Conservation (phyloP, 1,284 basidiomycete species). For the Macrocystidia cucumis region DNA sequence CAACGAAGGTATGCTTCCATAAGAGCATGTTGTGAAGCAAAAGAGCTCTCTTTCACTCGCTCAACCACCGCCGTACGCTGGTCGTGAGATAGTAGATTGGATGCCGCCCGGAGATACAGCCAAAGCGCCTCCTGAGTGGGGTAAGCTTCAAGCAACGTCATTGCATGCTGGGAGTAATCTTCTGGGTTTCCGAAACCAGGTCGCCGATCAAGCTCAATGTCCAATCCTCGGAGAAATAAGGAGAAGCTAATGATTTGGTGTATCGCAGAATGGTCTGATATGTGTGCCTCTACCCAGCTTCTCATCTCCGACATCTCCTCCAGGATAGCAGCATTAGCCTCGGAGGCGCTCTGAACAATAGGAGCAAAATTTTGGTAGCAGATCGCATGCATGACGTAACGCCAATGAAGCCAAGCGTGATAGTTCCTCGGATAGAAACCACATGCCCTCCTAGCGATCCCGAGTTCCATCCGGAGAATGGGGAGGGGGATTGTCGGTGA, state of each 20-base stretch:
- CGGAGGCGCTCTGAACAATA: constrained; percentile 5
- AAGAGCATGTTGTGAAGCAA: too few relatives aligned
- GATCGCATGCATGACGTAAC: constrained; percentile 31
- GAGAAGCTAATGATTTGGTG: constrained; percentile 28
- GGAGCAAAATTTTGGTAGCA: too few relatives aligned
- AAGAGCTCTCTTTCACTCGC: too few relatives aligned
- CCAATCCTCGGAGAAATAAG: neutral
- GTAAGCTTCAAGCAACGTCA: constrained; percentile 37
- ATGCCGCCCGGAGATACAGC: constrained; percentile 40
- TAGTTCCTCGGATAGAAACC: constrained; percentile 61
- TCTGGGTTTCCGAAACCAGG: constrained; percentile 5
- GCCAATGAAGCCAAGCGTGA: constrained; percentile 57
- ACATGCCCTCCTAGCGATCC: constrained; percentile 36
- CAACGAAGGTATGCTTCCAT: too few relatives aligned
- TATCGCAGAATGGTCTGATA: constrained; percentile 58
- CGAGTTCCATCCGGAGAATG: constrained; percentile 34
- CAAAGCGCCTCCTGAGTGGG: constrained; percentile 53
- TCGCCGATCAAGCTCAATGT: neutral
- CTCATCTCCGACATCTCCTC: constrained; percentile 28
- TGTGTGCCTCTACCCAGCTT: constrained; percentile 49
- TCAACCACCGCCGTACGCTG: constrained; percentile 10
- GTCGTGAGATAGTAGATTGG: constrained; percentile 5
- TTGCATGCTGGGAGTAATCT: constrained; percentile 32
- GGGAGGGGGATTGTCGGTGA: constrained; percentile 24
- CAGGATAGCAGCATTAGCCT: constrained; percentile 20